phyloP scores from a whole-genome alignment of 768 basidiomycete genomes.

The Pholiota molesta region DNA sequence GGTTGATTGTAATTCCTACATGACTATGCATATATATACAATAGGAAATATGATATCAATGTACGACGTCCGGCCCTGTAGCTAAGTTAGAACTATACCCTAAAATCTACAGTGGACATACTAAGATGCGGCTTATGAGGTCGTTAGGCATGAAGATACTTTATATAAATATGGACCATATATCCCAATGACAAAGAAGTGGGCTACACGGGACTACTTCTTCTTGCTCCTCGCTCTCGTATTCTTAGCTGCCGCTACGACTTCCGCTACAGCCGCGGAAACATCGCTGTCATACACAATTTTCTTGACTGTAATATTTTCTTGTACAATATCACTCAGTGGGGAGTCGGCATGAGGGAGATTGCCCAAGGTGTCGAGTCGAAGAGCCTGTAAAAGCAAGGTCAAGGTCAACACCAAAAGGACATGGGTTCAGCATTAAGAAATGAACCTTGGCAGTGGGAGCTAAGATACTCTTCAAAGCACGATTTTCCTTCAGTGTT shows the following conservation, averaged over 20 bases:
- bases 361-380: slow-evolving; percentile 75
- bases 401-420: background rate
- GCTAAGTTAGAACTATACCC: background rate
- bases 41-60: slow-evolving; percentile 9
- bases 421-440: background rate
- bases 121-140: background rate
- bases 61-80: slow-evolving; percentile 9
- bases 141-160: slow-evolving; percentile 1
- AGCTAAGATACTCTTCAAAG: slow-evolving; percentile 68
- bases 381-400: slow-evolving; percentile 47
- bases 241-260: slow-evolving; percentile 42
- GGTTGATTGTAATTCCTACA: slow-evolving; percentile 1
- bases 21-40: slow-evolving; percentile 10
- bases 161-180: background rate
- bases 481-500: slow-evolving; percentile 41
- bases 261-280: slow-evolving; percentile 33
- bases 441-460: slow-evolving; percentile 63
- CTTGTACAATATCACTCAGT: slow-evolving; percentile 56
- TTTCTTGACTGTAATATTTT: slow-evolving; percentile 75
- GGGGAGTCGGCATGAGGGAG: slow-evolving; percentile 59
- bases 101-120: background rate
- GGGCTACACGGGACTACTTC: slow-evolving; percentile 9
- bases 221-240: slow-evolving; percentile 64
- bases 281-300: slow-evolving; percentile 80
- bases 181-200: background rate